These are phyloP conservation scores for Cutaneotrichosporon cavernicola DNA, from an alignment of 1,284 basidiomycete species.

Conservation along the genomic window DNA sequence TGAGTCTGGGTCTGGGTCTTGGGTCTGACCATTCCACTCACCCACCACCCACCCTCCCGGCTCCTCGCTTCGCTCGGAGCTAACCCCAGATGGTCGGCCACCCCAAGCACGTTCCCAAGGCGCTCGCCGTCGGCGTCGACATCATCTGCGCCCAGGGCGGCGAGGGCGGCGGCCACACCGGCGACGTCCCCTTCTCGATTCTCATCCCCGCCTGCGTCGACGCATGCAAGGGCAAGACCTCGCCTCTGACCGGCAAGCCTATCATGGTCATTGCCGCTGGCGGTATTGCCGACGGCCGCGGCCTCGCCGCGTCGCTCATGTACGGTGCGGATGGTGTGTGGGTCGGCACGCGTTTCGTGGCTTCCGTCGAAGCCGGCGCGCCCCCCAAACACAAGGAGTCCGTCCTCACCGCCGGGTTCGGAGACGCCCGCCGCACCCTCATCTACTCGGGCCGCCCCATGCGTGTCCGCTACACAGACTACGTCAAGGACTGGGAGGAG, in stretches of 20 bases:
- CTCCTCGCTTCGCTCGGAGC: not conserved
- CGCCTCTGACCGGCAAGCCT: slow-evolving; percentile 67
- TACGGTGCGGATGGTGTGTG: slow-evolving; percentile 84
- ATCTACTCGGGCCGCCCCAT: slow-evolving; percentile 87
- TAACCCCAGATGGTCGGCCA: slow-evolving; percentile 70
- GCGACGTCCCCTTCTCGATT: slow-evolving; percentile 43
- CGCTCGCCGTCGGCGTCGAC: slow-evolving; percentile 75
- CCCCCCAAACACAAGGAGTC: slow-evolving; percentile 78
- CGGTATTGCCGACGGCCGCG: slow-evolving; percentile 78
- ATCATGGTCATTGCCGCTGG: slow-evolving; percentile 81
- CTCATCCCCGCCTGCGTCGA: slow-evolving; percentile 71
- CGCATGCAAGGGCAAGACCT: slow-evolving; percentile 67
- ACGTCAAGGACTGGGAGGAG: slow-evolving; percentile 68
- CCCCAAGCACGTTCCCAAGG: slow-evolving; percentile 79
- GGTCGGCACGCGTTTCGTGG: slow-evolving; percentile 90
- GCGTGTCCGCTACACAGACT: slow-evolving; percentile 74
- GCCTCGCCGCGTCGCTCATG: slow-evolving; percentile 75
- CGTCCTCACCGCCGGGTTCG: slow-evolving; percentile 48
- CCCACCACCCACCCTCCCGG: not conserved
- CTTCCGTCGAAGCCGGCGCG: slow-evolving; percentile 64
- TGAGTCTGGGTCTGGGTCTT: not conserved
- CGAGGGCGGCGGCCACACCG: slow-evolving; percentile 71
- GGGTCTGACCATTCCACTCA: not conserved
- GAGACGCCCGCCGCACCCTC: slow-evolving; percentile 65
- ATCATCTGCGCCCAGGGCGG: slow-evolving; percentile 85